Base-by-base conservation (phyloP, 768 basidiomycete genomes). In the Russula virescens region DNA sequence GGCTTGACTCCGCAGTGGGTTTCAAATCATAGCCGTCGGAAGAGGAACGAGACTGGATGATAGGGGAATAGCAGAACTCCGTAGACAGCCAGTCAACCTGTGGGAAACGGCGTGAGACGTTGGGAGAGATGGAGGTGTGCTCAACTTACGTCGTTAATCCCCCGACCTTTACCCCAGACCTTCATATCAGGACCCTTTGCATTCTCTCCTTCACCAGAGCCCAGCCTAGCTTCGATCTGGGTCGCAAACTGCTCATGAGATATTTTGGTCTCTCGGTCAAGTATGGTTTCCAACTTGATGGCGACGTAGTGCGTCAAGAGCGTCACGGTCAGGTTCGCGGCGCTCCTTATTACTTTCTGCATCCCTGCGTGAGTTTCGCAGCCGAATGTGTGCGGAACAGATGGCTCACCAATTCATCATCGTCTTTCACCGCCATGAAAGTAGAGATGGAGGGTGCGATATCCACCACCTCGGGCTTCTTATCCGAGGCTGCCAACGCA, bases 21-120 rank as follows among this genome's bases (percentile, higher is more conserved):
- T 87, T 85, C 52, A 98, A 78, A 72, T 98, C 96, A 72, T 96
- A 98, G 8, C 91, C 90, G 11, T 82, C 79, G 63, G 80, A 83
- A 40, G 88, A 88, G 9, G 91, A 89, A 46, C 88, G 88, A 7
- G 95, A 98, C 68, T 98, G 96, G 71, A 98, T 91, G 72, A 98
- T 95, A 2, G 96, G 94, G 2, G 91, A 84, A 74, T 96, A 98
- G 68, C 91, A 90, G 75, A 95, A 96, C 74, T 99, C 97, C 7
- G 89, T 88, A 2, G 86, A 81, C n/a, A 79, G 77, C 84, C 91
- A 96, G 71, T 99, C 94, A 60, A 94, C 81, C 91, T 97, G 69
- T 16, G 38, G 28, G 18, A 61, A 55, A 60, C 19, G 19, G 19
- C 13, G 50, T 52, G 64, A 62, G 60, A 55, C 62, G 42, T 59